These are phyloP conservation scores for Pachyrhizus erosus DNA, from an alignment of 306 rosid genomes.

Conservation along the genomic window DNA sequence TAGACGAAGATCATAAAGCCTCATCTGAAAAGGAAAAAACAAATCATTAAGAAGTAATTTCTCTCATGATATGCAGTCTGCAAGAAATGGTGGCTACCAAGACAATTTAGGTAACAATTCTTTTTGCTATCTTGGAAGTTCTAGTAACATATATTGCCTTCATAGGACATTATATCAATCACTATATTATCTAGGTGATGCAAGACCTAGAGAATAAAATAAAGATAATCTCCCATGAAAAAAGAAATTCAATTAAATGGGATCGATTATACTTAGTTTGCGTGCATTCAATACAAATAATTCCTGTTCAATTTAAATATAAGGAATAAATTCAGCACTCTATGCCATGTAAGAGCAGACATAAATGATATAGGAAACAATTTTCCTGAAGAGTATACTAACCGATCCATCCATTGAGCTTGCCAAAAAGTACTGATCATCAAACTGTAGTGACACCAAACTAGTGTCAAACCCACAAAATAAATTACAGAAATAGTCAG, in stretches of 20 bases:
- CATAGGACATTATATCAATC: constrained; percentile 34
- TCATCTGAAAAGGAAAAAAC: constrained; percentile 57
- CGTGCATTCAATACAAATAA: neutral
- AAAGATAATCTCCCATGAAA: neutral
- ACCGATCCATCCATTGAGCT: constrained; percentile 99
- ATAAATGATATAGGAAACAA: neutral
- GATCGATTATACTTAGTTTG: neutral
- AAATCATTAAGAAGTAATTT: constrained; percentile 24
- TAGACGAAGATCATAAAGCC: constrained; percentile 82
- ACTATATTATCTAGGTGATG: neutral
- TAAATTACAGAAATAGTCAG: constrained; percentile 30
- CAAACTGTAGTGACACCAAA: constrained; percentile 77
- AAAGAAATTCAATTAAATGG: neutral
- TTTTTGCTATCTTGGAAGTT: constrained; percentile 1
- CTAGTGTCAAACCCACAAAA: constrained; percentile 51
- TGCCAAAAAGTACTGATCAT: constrained; percentile 86
- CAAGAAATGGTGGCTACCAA: constrained; percentile 23
- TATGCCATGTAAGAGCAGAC: neutral
- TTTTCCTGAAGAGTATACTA: constrained; percentile 48
- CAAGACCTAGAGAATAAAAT: constrained; percentile 5
- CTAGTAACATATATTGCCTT: constrained; percentile 22
- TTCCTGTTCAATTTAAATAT: neutral
- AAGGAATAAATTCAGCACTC: constrained; percentile 25
- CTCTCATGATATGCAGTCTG: neutral
- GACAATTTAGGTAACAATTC: constrained; percentile 7